A percentile compares a stretch with the other conserved stretches of the same genome.
These are phyloP conservation scores for Sambucus nigra DNA, from an alignment of 129 eudicot genomes.

Conservation along the genomic window DNA sequence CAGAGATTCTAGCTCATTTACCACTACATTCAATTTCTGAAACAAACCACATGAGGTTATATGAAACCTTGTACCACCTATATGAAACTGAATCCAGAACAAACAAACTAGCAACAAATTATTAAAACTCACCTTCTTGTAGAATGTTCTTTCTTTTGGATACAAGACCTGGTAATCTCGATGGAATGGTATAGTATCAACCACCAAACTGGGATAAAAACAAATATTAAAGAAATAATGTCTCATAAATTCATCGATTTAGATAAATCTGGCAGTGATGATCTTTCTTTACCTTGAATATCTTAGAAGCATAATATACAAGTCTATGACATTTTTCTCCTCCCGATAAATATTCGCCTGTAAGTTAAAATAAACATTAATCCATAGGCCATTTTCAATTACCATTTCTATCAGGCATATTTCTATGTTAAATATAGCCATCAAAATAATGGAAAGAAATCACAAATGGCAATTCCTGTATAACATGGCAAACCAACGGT, in stretches of 20 bases:
- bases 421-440: no score
- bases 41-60: slow-evolving; percentile 19
- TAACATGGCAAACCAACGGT: no score
- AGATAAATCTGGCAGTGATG: slow-evolving; percentile 9
- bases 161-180: slow-evolving; percentile 65
- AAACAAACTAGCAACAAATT: not conserved
- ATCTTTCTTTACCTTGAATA: slow-evolving; percentile 63
- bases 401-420: no score
- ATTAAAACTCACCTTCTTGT: slow-evolving; percentile 52
- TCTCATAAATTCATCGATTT: not conserved
- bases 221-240: slow-evolving; percentile 13
- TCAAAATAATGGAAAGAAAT: no score
- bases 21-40: slow-evolving; percentile 62
- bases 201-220: slow-evolving; percentile 55
- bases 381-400: no score
- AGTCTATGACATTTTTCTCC: slow-evolving; percentile 72
- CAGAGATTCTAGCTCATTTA: slow-evolving; percentile 75
- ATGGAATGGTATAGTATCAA: slow-evolving; percentile 83
- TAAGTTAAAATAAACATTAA: no score
- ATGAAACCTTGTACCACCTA: slow-evolving; percentile 4
- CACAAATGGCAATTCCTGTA: no score
- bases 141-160: slow-evolving; percentile 43
- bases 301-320: slow-evolving; percentile 84
- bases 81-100: slow-evolving; percentile 6
- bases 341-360: slow-evolving; percentile 76